Base-by-base conservation (phyloP, 1,139 yeast species). In the Candida pseudocylindracea region DNA sequence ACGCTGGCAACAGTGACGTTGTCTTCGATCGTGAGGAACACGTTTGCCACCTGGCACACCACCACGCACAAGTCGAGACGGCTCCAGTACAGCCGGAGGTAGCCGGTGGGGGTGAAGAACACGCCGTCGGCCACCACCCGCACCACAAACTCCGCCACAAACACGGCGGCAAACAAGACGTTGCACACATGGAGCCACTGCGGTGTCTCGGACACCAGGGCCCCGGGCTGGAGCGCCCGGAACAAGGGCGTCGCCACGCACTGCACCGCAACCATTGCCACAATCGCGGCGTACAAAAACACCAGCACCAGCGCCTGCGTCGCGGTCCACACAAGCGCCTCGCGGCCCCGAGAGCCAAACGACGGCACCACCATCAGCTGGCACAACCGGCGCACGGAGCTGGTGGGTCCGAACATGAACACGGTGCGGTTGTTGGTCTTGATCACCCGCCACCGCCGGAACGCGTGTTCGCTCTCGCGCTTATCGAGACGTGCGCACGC, bases 101-200 rank as follows among this genome's bases (percentile, higher is more conserved):
- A 81, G 0, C 92, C 94, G 49, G 81, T 81, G 0, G 94, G 94
- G 0, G 95, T 71, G 43, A 67, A 71, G 2, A 66, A 36, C 4
- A 78, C 54, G 0, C 96, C 98, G 53, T 88, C 96, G 0, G 98
- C 96, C 12, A 78, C 49, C 3, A 80, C 63, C 43, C 79, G 79
- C 31, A 85, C 66, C 1, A 63, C 27, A 37, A 80, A 78, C 44
- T 88, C 98, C 5, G 66, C 2, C 0, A 79, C 56, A 48, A 88
- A 88, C 3, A 81, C 45, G 2, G 57, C 43, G 10, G 73, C 61
- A 47, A 81, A 79, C 0, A 63, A 57, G 8, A 70, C 44, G 44
- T 85, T 94, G 24, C 67, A 15, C 20, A 4, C 20, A 4, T 15
- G 4, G 42, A 42, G 60, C 60, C 10, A 69, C 56, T 2, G 72